Conservation (phyloP, 2,329 filamentous ascomycete species). For the Penicillium sp. region DNA sequence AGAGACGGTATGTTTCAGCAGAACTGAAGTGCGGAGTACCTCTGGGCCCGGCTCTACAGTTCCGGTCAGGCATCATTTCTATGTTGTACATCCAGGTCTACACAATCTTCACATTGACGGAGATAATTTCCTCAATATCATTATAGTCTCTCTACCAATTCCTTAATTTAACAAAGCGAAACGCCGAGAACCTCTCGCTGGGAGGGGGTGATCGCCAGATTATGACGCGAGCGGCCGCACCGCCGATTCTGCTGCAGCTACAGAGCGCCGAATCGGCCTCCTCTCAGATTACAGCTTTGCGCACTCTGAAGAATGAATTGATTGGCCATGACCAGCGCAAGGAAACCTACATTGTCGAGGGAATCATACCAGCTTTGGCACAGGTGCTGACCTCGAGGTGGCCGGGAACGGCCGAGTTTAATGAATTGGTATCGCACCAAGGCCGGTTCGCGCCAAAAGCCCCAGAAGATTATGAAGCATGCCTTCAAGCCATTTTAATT, state of each 20-base stretch:
- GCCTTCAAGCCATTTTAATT: constrained; percentile 80
- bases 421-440: constrained; percentile 23
- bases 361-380: constrained; percentile 59
- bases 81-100: not conserved
- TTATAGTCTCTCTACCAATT: not conserved
- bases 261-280: constrained; percentile 51
- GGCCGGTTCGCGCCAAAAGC: constrained; percentile 40
- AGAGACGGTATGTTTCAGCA: not conserved
- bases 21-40: constrained; percentile 5
- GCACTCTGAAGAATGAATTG: constrained; percentile 80
- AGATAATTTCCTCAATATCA: not conserved
- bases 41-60: constrained; percentile 2
- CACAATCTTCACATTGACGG: not conserved
- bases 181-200: constrained; percentile 17
- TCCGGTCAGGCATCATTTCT: constrained; percentile 2
- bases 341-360: constrained; percentile 70
- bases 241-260: constrained; percentile 59
- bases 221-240: constrained; percentile 58
- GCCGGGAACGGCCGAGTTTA: constrained; percentile 34
- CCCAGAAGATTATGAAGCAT: constrained; percentile 65
- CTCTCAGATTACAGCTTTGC: constrained; percentile 58
- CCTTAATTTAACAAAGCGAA: not conserved
- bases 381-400: constrained; percentile 50
- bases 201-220: constrained; percentile 36
- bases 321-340: constrained; percentile 87